Evolutionary conservation across 2,329 filamentous ascomycete genomes (phyloP).

Genomic region (Aureobasidium sp.): DNA sequence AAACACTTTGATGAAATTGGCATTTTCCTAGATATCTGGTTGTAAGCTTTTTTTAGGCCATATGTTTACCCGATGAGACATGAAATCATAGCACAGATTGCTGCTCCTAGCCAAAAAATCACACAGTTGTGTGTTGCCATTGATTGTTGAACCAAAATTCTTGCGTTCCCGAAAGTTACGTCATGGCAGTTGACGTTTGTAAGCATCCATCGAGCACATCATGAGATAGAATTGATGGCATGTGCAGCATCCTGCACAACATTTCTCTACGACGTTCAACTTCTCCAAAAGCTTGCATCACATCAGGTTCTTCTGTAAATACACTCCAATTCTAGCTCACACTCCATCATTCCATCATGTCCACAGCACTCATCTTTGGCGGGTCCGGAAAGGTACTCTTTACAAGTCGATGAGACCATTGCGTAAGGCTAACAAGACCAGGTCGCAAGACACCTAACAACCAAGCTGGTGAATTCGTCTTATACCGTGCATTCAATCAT

Average conservation of each 20-base stretch:
- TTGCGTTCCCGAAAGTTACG: neutral
- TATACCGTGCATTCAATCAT: slow-evolving; percentile 29
- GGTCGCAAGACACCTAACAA: slow-evolving; percentile 29
- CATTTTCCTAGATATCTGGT: neutral
- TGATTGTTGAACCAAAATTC: neutral
- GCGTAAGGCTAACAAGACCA: slow-evolving; percentile 13
- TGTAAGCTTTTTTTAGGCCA: neutral
- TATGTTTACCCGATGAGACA: neutral
- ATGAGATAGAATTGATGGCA: neutral
- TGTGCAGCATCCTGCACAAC: neutral
- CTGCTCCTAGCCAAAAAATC: neutral
- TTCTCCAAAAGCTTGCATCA: neutral
- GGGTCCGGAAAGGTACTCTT: slow-evolving; percentile 23
- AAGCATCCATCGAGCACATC: neutral
- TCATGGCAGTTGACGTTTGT: neutral
- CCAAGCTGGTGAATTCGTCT: slow-evolving; percentile 20
- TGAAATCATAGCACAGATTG: neutral
- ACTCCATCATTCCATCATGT: neutral
- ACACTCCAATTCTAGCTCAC: neutral
- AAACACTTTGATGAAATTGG: neutral
- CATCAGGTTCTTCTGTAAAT: neutral
- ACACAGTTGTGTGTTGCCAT: neutral
- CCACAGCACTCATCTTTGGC: slow-evolving; percentile 26
- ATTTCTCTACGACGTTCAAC: neutral
- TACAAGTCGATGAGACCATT: neutral